Evolutionary conservation across 495 filamentous ascomycete genomes (phyloP).

Genomic region (Bacidia rubella): DNA sequence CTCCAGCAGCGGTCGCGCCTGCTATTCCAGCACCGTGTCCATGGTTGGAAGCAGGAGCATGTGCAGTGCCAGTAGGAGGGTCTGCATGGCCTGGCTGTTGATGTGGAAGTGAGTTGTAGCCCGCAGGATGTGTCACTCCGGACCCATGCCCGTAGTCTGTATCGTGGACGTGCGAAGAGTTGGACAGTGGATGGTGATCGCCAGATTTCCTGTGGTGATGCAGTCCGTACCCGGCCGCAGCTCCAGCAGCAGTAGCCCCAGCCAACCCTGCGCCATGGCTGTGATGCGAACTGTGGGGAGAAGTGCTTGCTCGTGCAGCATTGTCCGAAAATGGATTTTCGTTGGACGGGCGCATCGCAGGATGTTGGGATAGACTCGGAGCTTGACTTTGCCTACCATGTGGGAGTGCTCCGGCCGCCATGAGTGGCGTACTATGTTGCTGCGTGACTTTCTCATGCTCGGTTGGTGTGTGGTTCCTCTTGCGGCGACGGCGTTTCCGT

Average conservation of each 20-base stretch:
- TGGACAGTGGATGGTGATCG: neutral
- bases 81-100: no score
- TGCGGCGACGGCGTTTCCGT: conserved; percentile 13
- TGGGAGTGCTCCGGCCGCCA: conserved; percentile 11
- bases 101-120: neutral
- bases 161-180: neutral
- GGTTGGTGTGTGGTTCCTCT: conserved; percentile 6
- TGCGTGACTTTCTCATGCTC: conserved; percentile 11
- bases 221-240: neutral
- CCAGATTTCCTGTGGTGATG: neutral
- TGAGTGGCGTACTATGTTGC: conserved; percentile 13
- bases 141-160: neutral
- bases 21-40: neutral
- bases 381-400: conserved; percentile 10
- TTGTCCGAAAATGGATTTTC: conserved; percentile 16
- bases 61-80: no score
- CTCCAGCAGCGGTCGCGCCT: neutral
- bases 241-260: neutral
- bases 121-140: neutral
- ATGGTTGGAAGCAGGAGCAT: no score
- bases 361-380: conserved; percentile 14
- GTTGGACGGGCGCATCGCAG: conserved; percentile 11
- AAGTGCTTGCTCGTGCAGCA: conserved; percentile 12
- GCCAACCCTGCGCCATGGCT: neutral
- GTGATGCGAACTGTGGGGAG: conserved; percentile 6